phyloP scores from a whole-genome alignment of 306 rosid species.

The Crotalaria pallida region DNA sequence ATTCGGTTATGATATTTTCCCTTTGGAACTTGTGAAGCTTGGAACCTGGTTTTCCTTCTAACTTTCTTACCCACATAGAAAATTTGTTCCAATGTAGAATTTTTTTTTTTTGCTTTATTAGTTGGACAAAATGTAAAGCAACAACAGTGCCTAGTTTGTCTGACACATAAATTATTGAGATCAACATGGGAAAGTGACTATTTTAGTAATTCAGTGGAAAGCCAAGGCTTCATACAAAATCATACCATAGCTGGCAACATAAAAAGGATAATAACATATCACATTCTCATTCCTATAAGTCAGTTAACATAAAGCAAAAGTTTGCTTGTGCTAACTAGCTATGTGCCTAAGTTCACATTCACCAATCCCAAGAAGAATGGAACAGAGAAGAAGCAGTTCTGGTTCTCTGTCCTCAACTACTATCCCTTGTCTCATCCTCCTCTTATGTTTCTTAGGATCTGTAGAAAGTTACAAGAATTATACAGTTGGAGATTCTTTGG shows the following conservation, averaged over 20 bases:
- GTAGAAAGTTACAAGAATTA: conserved; percentile 68
- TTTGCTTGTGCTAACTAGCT: background rate
- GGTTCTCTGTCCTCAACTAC: background rate
- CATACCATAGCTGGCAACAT: conserved; percentile 30
- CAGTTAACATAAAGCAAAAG: conserved; percentile 6
- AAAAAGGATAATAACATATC: conserved; percentile 9
- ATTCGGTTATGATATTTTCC: background rate
- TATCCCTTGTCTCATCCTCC: conserved; percentile 10
- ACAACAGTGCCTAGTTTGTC: background rate
- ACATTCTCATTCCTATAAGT: conserved; percentile 22
- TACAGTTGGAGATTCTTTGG: conserved; percentile 87
- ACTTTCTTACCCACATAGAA: background rate
- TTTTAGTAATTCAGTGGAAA: conserved; percentile 34
- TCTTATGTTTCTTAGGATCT: conserved; percentile 37
- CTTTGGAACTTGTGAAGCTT: conserved; percentile 16
- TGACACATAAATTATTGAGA: conserved; percentile 14
- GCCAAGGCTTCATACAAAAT: background rate
- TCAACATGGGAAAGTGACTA: conserved; percentile 5
- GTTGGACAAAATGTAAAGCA: background rate
- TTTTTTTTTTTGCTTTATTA: background rate
- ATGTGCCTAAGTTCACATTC: background rate
- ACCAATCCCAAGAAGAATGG: conserved; percentile 33
- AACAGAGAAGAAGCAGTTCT: conserved; percentile 14
- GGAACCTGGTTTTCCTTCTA: conserved; percentile 3
- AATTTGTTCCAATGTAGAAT: background rate